Base-by-base conservation (phyloP, 305 asterid genomes). In the Fraxinus nigra region DNA sequence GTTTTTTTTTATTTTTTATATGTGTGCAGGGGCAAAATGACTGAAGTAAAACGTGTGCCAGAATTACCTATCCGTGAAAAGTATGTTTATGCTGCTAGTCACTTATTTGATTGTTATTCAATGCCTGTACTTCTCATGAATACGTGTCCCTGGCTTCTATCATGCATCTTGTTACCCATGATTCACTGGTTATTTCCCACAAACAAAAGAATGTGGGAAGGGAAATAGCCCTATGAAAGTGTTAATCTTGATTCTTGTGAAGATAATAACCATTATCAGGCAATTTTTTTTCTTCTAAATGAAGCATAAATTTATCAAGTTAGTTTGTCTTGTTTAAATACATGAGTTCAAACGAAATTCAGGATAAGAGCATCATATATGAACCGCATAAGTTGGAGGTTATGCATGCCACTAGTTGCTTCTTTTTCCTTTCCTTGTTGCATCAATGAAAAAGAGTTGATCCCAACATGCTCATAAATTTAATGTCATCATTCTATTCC, bases 1-100 rank as follows among this genome's bases (percentile, higher is more conserved):
- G 82, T 82, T 18, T 81, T 72, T 76, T 20, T 56, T 54, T 56
- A 18, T 20, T 7, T 18, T 40, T 82, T 79, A 63, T 77, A 1
- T 72, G 30, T 38, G 76, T 90, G 87, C 92, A 97, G 99, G 94
- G 97, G 79, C 40, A 88, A 85, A 76, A 34, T 86, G 74, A 80
- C 65, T 18, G 89, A 85, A 75, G 77, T 88, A 72, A 93, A 91
- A 75, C 94, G 90, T 65, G 93, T 92, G 61, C 95, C 91, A 28
- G 96, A 94, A 76, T 81, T 97, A 84, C 84, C 94, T 61, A 75
- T 87, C 80, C 82, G 90, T 46, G 98, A 93, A 69, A 97, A 89
- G 98, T 97, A 93, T 70, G 95, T 85, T 77, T 82, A 28, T 61
- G 30, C 78, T 86, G 51, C 72, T 80, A 30, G 35, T 86, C 84